phyloP scores from a whole-genome alignment of 345 rosid species.

The Lenwebbia sp. region DNA sequence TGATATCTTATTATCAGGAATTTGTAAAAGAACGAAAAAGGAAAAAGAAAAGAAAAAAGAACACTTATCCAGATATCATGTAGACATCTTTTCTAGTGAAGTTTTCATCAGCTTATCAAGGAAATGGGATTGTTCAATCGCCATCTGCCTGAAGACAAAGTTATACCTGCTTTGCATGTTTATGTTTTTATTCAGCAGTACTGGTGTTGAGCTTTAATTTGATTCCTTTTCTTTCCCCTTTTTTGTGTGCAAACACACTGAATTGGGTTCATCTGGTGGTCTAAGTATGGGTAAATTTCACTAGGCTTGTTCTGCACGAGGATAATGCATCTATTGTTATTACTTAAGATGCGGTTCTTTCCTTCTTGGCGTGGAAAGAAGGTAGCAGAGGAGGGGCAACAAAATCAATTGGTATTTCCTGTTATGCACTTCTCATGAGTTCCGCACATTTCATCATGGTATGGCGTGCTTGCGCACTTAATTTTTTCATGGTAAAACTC shows the following conservation, averaged over 20 bases:
- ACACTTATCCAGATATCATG: not conserved
- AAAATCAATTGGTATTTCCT: not conserved
- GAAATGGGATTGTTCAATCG: not conserved
- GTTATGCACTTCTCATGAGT: not conserved
- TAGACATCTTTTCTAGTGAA: not conserved
- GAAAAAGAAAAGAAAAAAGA: not conserved
- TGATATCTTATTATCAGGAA: not conserved
- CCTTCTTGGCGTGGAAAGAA: not conserved
- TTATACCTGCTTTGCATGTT: not conserved
- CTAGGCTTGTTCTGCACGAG: not conserved
- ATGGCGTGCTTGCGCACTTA: not conserved
- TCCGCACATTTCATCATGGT: not conserved
- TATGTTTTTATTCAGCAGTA: not conserved
- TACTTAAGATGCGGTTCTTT: not conserved
- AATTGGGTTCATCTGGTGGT: not conserved
- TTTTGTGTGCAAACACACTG: not conserved
- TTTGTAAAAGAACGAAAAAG: not conserved
- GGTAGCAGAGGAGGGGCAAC: not conserved
- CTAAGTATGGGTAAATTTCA: not conserved
- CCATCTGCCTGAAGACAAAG: not conserved
- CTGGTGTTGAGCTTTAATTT: not conserved
- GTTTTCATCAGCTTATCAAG: not conserved
- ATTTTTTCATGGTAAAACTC: not conserved
- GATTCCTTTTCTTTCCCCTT: not conserved
- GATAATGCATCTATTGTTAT: not conserved